Base-by-base conservation (phyloP, 2,329 filamentous ascomycete species). In the Lasiodiplodia hormozganensis region DNA sequence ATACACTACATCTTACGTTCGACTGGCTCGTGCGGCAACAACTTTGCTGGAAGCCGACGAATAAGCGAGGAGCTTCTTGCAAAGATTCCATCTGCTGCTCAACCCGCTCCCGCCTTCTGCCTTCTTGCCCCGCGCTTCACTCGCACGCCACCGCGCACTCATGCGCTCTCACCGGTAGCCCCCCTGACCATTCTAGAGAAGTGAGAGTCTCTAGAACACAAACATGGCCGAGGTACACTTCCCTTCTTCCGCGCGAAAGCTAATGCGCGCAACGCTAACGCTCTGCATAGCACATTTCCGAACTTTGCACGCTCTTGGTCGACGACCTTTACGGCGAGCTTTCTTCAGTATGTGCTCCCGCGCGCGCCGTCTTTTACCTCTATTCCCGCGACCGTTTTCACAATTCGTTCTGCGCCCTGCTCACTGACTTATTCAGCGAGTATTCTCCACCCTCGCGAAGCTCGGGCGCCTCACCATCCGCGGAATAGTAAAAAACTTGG, bases 311-410 rank as follows among this genome's bases (percentile, higher is more conserved):
- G 83, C 89, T 97, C 78, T 87, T 97, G 71, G 90, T 98, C 71
- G 90, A 94, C 77, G 94, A 97, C 78, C 86, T 92, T 69, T 95
- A 96, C 80, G 96, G 96, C 77, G 92, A 97, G 82, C 89, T 98
- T 69, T 93, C 94, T 71, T 93, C 93, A 78, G 95, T 97, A 91
- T 76, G 91, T 84, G 56, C 34, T 21, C 25, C 38, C 21, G 51
- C 51, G 49, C 62, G 31, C 40, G 57, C 38, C 23, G 16, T 53
- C 34, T 21, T n/a, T 56, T 52, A 7, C 43, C 36, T 14, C 12
- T 16, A 11, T 31, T 5, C 43, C 28, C 28, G 47, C 60, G 12
- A 53, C 40, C 43, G 28, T n/a, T 49, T n/a, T 21, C 10, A 14
- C 11, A n/a, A 16, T 51, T 1, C 14, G 21, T 21, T 18, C 62